These are phyloP conservation scores for Colletotrichum acutatum DNA, from an alignment of 2,329 filamentous ascomycete genomes.

Conservation along the genomic window DNA sequence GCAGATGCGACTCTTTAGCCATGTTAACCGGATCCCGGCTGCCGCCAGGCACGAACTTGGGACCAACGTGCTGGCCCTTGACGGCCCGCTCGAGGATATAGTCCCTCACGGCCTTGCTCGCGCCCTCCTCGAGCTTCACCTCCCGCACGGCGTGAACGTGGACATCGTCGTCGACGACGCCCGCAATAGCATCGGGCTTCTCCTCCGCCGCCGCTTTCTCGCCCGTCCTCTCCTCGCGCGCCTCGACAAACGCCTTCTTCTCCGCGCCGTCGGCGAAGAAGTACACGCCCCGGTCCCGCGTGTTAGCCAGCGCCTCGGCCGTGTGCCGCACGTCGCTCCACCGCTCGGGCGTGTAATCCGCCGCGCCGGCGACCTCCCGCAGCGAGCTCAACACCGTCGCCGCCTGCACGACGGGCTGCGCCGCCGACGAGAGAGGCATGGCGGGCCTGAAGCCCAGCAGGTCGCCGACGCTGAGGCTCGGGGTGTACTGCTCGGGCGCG, in stretches of 20 bases:
- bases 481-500: conserved; percentile 43
- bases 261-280: conserved; percentile 39
- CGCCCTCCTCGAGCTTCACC: conserved; percentile 43
- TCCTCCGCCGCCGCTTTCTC: not conserved
- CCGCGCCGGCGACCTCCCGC: conserved; percentile 47
- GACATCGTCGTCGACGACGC: conserved; percentile 13
- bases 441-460: conserved; percentile 45
- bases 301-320: not conserved
- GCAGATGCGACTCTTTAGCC: conserved; percentile 50
- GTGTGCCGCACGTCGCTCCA: not conserved
- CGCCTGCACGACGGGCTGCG: conserved; percentile 22
- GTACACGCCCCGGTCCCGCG: not conserved
- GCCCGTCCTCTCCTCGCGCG: conserved; percentile 35
- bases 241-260: conserved; percentile 35
- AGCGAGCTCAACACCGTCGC: conserved; percentile 50
- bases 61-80: conserved; percentile 49
- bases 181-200: too few species aligned
- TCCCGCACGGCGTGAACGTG: conserved; percentile 36
- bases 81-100: conserved; percentile 48
- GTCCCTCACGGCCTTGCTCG: conserved; percentile 47
- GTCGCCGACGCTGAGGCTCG: conserved; percentile 48
- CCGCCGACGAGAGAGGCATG: conserved; percentile 41
- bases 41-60: conserved; percentile 41
- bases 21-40: conserved; percentile 44
- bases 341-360: conserved; percentile 2